A percentile compares a stretch with the other conserved stretches of the same genome.
Evolutionary conservation across 495 filamentous ascomycete species (phyloP).

Genomic region (Aspergillus mulundensis): DNA sequence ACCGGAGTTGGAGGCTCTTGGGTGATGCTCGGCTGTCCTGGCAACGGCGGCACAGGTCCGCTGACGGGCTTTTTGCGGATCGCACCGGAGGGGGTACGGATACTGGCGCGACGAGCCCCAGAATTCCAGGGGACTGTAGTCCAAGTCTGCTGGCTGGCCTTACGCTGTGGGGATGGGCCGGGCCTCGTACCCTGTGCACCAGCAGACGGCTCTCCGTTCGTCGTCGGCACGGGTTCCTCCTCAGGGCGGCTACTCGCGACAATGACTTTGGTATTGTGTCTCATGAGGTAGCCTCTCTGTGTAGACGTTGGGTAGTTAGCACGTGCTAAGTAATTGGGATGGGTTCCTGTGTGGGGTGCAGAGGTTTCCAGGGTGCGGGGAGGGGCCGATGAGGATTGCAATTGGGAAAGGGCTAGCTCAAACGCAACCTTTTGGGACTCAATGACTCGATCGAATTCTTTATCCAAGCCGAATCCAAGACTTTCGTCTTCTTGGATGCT

Average conservation of each 20-base stretch:
- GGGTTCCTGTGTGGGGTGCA: constrained; percentile 4
- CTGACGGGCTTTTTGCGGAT: constrained; percentile 61
- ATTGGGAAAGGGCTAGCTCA: constrained; percentile 47
- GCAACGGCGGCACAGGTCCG: constrained; percentile 74
- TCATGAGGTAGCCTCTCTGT: constrained; percentile 98
- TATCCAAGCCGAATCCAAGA: constrained; percentile 77
- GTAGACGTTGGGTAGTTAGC: constrained; percentile 55
- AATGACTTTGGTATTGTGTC: constrained; percentile 96
- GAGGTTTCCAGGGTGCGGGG: constrained; percentile 13
- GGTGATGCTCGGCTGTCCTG: constrained; percentile 80
- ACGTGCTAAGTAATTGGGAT: constrained; percentile 11
- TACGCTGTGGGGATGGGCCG: constrained; percentile 67
- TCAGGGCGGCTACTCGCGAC: constrained; percentile 71
- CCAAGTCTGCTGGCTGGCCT: constrained; percentile 79
- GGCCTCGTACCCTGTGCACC: constrained; percentile 57
- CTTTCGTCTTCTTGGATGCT: constrained; percentile 46
- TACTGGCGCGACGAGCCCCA: constrained; percentile 63
- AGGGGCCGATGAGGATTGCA: constrained; percentile 14
- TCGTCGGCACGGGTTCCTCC: constrained; percentile 36
- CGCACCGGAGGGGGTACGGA: constrained; percentile 53
- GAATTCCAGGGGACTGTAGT: constrained; percentile 96
- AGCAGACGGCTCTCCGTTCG: constrained; percentile 47
- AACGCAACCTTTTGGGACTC: constrained; percentile 95
- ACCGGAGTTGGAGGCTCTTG: constrained; percentile 55
- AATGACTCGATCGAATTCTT: constrained; percentile 92